Evolutionary conservation across 805 yeast genomes (phyloP).

Genomic region (Priceomyces carsonii): DNA sequence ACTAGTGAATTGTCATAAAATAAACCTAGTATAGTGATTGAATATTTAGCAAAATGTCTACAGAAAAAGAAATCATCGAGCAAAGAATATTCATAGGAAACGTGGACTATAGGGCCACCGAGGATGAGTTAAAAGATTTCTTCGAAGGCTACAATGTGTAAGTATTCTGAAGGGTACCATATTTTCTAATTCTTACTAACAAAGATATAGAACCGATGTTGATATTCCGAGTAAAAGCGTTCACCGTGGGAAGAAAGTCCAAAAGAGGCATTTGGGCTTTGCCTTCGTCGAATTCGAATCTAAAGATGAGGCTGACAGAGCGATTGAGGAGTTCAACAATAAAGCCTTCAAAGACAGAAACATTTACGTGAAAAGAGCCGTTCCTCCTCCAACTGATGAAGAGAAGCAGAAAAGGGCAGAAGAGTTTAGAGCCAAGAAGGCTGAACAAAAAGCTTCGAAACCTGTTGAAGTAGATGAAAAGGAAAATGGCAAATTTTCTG

Average conservation of each 20-base stretch:
- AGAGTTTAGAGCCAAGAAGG: conserved; percentile 29
- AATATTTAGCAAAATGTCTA: conserved; percentile 18
- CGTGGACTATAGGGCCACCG: conserved; percentile 43
- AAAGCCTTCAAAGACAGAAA: conserved; percentile 46
- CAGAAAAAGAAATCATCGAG: conserved; percentile 34
- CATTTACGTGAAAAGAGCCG: conserved; percentile 54
- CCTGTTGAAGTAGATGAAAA: conserved; percentile 14
- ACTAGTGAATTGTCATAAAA: too few species aligned
- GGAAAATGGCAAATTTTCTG: conserved; percentile 3
- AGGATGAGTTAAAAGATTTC: conserved; percentile 46
- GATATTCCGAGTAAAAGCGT: conserved; percentile 52
- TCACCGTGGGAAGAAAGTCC: conserved; percentile 33
- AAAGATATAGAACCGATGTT: conserved; percentile 34
- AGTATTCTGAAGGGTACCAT: conserved; percentile 12
- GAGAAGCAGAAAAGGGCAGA: conserved; percentile 39
- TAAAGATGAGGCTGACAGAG: conserved; percentile 45
- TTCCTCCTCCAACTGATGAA: conserved; percentile 50
- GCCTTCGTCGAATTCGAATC: conserved; percentile 57
- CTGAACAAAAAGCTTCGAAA: conserved; percentile 17
- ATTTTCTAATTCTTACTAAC: conserved; percentile 14
- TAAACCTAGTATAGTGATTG: too few species aligned
- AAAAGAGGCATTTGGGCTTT: conserved; percentile 53
- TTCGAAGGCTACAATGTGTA: conserved; percentile 48
- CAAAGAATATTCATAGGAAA: conserved; percentile 47
- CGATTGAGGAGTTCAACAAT: conserved; percentile 44